A percentile compares a stretch with the other conserved stretches of the same genome.
These are phyloP conservation scores for Triticum turgidum DNA, from an alignment of 176 grass and related monocot species.

Conservation along the genomic window DNA sequence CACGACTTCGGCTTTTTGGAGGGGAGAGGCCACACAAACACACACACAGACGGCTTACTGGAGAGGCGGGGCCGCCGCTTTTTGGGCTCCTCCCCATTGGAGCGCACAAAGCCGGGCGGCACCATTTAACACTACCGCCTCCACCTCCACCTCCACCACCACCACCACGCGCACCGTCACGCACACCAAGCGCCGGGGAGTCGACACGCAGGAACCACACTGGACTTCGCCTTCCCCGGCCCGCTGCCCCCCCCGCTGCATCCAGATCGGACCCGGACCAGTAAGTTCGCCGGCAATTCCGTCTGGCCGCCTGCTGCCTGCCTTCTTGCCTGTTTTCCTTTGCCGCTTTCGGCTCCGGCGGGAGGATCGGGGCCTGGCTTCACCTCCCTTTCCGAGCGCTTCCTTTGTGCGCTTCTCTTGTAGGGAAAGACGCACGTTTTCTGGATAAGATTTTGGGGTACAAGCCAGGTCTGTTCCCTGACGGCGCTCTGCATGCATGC, in stretches of 20 bases:
- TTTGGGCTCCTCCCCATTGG: slow-evolving; percentile 66
- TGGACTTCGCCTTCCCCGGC: slow-evolving; percentile 28
- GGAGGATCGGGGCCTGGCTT: neutral
- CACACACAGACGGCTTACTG: slow-evolving; percentile 22
- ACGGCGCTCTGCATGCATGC: slow-evolving; percentile 35
- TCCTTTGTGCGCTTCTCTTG: slow-evolving; percentile 20
- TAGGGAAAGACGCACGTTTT: neutral
- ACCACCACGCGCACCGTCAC: slow-evolving; percentile 34
- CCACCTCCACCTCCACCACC: slow-evolving; percentile 1
- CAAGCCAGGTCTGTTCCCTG: slow-evolving; percentile 10
- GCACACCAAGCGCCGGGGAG: neutral
- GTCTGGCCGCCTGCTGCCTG: too few species aligned
- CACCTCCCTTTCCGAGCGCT: slow-evolving; percentile 6
- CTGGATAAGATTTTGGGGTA: neutral
- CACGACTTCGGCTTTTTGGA: slow-evolving; percentile 50
- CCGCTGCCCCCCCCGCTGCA: slow-evolving; percentile 4
- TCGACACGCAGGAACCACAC: slow-evolving; percentile 24
- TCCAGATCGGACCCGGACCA: slow-evolving; percentile 24
- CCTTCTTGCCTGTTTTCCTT: neutral
- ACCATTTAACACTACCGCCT: slow-evolving; percentile 50
- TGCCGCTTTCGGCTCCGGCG: neutral
- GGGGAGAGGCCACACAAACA: slow-evolving; percentile 4
- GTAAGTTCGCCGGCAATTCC: slow-evolving; percentile 21
- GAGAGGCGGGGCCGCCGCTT: slow-evolving; percentile 51
- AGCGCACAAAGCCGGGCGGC: slow-evolving; percentile 61